Conservation (phyloP, 257 asterid species). For the Penstemon newberryi region DNA sequence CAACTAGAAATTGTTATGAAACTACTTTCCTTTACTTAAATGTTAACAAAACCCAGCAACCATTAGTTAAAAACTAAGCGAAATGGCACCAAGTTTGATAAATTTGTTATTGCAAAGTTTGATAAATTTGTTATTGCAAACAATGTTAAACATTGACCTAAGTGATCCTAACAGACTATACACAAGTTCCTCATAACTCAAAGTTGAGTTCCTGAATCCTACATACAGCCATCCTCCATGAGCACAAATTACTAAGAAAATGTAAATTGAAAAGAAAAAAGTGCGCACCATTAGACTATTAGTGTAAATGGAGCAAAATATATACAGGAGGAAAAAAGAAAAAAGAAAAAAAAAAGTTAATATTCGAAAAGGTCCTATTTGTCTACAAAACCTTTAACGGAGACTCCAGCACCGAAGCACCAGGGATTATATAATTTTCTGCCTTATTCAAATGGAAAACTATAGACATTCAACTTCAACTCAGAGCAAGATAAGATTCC, state of each 20-base stretch:
- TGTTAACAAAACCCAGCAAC: no score
- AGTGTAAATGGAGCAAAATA: background rate
- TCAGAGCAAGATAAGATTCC: background rate
- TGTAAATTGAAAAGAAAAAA: background rate
- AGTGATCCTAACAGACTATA: background rate
- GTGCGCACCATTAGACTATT: background rate
- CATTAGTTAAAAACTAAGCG: background rate
- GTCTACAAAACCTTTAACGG: no score
- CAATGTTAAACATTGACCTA: background rate
- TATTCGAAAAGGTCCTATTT: background rate
- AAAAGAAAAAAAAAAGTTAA: background rate
- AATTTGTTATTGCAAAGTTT: no score
- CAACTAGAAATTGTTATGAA: background rate
- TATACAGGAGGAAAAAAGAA: background rate
- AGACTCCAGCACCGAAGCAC: background rate
- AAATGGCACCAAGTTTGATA: background rate
- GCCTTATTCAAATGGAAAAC: background rate
- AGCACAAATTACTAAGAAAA: constrained; percentile 1
- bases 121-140: background rate
- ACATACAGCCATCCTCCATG: background rate
- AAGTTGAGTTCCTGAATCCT: background rate
- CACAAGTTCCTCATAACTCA: background rate
- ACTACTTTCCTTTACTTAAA: no score
- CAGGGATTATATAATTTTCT: background rate
- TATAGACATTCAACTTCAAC: background rate